phyloP scores from a whole-genome alignment of 352 stramenopile species.

The Vaucheria bursata region DNA sequence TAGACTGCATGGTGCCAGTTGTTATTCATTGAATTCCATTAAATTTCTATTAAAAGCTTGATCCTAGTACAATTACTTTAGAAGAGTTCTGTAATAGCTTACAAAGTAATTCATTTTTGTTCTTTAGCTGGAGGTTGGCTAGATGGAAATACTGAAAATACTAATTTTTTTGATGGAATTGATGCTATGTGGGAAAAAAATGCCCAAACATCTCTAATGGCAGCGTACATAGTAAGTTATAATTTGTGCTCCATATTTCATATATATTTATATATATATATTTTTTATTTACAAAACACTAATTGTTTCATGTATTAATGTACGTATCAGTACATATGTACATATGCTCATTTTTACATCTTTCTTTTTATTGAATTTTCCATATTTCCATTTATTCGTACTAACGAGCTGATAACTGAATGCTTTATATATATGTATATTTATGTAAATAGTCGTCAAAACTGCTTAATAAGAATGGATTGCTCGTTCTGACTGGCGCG shows the following conservation, averaged over 20 bases:
- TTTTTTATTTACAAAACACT: background rate
- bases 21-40: no score
- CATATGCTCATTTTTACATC: background rate
- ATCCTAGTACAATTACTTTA: background rate
- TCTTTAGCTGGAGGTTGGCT: background rate
- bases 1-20: no score
- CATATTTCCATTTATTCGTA: background rate
- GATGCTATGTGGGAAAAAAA: slow-evolving; percentile 18
- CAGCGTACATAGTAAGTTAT: slow-evolving; percentile 10
- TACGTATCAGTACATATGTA: background rate
- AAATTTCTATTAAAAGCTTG: no score
- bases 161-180: background rate
- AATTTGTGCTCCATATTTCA: background rate
- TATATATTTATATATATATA: background rate
- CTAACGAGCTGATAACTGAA: background rate
- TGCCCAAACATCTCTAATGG: slow-evolving; percentile 5
- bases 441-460: background rate
- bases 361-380: background rate
- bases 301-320: background rate
- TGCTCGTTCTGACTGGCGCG: slow-evolving; percentile 15
- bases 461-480: slow-evolving; percentile 4
- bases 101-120: background rate
- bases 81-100: background rate
- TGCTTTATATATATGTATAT: background rate
- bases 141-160: background rate